Evolutionary conservation across 257 asterid genomes (phyloP).

Genomic region (Penstemon eatonii): DNA sequence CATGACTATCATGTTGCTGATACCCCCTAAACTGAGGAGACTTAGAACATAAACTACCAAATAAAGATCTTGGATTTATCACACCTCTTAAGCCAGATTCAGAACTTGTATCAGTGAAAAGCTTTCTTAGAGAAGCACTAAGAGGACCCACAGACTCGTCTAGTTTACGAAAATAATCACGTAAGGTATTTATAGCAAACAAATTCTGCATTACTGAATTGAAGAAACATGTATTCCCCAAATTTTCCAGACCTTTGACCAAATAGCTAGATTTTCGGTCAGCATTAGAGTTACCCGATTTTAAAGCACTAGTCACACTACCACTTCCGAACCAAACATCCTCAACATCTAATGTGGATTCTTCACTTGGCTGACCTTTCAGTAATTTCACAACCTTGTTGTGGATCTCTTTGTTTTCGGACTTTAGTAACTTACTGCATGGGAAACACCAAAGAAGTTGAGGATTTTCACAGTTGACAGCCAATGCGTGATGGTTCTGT

Average conservation of each 20-base stretch:
- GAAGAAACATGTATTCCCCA: conserved; percentile 96
- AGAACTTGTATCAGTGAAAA: conserved; percentile 52
- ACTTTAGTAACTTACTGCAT: conserved; percentile 57
- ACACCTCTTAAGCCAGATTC: conserved; percentile 50
- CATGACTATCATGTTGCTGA: conserved; percentile 97
- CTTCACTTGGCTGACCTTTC: conserved; percentile 49
- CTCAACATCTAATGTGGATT: conserved; percentile 56
- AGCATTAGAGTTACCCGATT: conserved; percentile 41
- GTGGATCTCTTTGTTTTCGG: conserved; percentile 55
- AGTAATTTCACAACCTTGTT: conserved; percentile 60
- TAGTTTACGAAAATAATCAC: conserved; percentile 53
- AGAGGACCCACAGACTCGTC: conserved; percentile 73
- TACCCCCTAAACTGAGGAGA: conserved; percentile 89
- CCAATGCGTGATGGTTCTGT: conserved; percentile 64
- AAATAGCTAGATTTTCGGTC: conserved; percentile 38
- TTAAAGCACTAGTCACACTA: conserved; percentile 46
- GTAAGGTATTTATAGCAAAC: conserved; percentile 55
- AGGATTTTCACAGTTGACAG: conserved; percentile 62
- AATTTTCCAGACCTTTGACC: conserved; percentile 76
- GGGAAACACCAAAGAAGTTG: conserved; percentile 74
- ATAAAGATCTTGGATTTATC: conserved; percentile 70
- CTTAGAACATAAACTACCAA: conserved; percentile 70
- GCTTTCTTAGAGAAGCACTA: conserved; percentile 61
- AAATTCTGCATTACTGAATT: conserved; percentile 83
- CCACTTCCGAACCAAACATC: conserved; percentile 76